phyloP scores from a whole-genome alignment of 495 filamentous ascomycete species.

The Aspergillus diversus region DNA sequence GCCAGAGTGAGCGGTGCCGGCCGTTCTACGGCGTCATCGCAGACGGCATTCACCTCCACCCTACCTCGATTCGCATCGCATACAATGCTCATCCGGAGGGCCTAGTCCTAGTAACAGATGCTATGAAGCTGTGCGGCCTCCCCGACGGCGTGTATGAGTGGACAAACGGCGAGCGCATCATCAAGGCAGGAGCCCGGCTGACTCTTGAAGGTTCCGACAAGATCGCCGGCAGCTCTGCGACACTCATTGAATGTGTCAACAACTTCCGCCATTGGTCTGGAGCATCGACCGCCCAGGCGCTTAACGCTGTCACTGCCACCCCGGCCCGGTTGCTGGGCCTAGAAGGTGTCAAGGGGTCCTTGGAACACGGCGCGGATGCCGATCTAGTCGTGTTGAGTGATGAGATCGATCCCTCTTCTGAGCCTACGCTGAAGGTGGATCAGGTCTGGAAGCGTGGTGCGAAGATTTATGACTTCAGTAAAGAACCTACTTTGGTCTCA shows the following conservation, averaged over 20 bases:
- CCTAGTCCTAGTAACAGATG: conserved; percentile 64
- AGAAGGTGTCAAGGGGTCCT: conserved; percentile 64
- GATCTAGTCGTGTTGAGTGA: conserved; percentile 75
- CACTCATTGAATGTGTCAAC: conserved; percentile 77
- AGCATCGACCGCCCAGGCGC: conserved; percentile 62
- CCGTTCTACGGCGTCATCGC: conserved; percentile 66
- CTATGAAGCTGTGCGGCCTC: conserved; percentile 65
- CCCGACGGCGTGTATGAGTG: conserved; percentile 78
- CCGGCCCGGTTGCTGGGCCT: conserved; percentile 76
- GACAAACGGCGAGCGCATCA: conserved; percentile 73
- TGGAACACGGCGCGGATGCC: conserved; percentile 74
- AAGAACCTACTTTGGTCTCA: conserved; percentile 24
- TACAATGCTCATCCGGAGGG: conserved; percentile 59
- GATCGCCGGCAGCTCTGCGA: conserved; percentile 72
- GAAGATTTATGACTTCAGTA: conserved; percentile 47
- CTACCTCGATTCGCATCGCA: conserved; percentile 60
- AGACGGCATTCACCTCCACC: conserved; percentile 67
- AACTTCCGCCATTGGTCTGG: conserved; percentile 78
- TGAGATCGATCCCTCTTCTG: conserved; percentile 44
- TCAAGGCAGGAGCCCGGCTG: conserved; percentile 68
- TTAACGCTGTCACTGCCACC: conserved; percentile 71
- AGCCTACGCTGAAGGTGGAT: conserved; percentile 60
- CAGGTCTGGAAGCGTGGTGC: conserved; percentile 81
- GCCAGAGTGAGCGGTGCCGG: conserved; percentile 47
- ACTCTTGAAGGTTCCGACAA: conserved; percentile 70